Percentiles rank a stretch among this genome's conserved stretches.
phyloP scores from a whole-genome alignment of 495 filamentous ascomycete genomes.

The Penicillium egyptiacum region DNA sequence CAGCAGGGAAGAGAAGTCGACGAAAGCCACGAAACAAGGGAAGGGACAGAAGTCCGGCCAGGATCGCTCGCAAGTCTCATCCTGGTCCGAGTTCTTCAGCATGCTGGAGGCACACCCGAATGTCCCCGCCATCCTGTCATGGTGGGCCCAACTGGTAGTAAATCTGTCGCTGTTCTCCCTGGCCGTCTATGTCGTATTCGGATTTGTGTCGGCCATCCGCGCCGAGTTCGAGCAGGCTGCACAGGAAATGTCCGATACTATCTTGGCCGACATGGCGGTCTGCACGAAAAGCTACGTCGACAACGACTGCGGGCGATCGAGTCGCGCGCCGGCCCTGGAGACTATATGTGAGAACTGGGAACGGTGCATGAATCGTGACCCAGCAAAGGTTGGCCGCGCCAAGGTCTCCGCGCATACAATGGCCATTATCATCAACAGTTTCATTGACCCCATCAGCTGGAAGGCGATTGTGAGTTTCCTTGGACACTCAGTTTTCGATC shows the following conservation, averaged over 20 bases:
- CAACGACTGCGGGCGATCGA: slow-evolving; percentile 66
- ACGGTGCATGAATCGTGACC: slow-evolving; percentile 78
- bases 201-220: slow-evolving; percentile 67
- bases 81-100: slow-evolving; percentile 59
- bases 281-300: slow-evolving; percentile 69
- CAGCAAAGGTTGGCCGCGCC: slow-evolving; percentile 62
- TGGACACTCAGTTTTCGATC: neutral
- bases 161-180: slow-evolving; percentile 70
- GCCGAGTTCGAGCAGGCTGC: slow-evolving; percentile 73
- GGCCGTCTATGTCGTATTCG: slow-evolving; percentile 68
- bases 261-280: slow-evolving; percentile 68
- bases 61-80: slow-evolving; percentile 28
- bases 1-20: slow-evolving; percentile 36
- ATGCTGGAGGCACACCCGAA: slow-evolving; percentile 76
- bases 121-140: slow-evolving; percentile 82
- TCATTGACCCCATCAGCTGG: slow-evolving; percentile 69
- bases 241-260: slow-evolving; percentile 58
- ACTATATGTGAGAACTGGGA: slow-evolving; percentile 75
- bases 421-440: slow-evolving; percentile 75
- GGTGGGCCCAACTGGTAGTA: slow-evolving; percentile 78
- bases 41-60: slow-evolving; percentile 10
- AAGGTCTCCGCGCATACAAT: slow-evolving; percentile 72
- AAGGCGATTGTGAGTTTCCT: slow-evolving; percentile 63
- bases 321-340: slow-evolving; percentile 70
- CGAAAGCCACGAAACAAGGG: slow-evolving; percentile 21